Evolutionary conservation across 2,329 filamentous ascomycete species (phyloP).

Genomic region (Clarireedia monteithiana): DNA sequence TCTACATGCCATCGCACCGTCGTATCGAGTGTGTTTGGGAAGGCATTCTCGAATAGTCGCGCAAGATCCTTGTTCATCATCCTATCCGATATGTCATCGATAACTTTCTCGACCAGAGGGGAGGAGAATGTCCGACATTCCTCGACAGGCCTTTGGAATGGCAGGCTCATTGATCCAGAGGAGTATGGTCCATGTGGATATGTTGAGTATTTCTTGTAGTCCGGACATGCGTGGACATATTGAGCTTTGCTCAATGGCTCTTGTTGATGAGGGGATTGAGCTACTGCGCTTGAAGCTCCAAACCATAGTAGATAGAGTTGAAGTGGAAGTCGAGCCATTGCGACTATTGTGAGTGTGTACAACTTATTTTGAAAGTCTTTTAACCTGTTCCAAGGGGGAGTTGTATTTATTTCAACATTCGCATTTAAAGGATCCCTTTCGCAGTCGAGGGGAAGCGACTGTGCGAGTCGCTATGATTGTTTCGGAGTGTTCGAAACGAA

Average conservation of each 20-base stretch:
- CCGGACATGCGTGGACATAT: constrained; percentile 27
- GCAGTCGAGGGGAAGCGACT: too few species aligned
- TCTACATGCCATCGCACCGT: constrained; percentile 64
- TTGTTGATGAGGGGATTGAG: constrained; percentile 8
- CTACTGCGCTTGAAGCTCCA: background rate
- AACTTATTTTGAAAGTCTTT: too few species aligned
- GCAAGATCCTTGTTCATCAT: constrained; percentile 84
- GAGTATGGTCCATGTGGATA: constrained; percentile 63
- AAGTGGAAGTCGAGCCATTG: background rate
- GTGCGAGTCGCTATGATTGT: too few species aligned
- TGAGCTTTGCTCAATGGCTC: background rate
- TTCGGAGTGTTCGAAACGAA: too few species aligned
- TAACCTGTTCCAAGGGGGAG: background rate
- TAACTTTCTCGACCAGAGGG: constrained; percentile 78
- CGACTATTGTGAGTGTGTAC: too few species aligned
- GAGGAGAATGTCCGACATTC: constrained; percentile 88
- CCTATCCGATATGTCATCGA: constrained; percentile 68
- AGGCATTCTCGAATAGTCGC: constrained; percentile 89
- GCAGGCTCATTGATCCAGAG: constrained; percentile 68
- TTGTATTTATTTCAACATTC: too few species aligned
- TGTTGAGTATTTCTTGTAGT: constrained; percentile 29
- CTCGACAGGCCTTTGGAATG: constrained; percentile 75
- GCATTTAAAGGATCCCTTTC: too few species aligned
- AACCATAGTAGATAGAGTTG: constrained; percentile 3
- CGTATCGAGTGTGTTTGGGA: constrained; percentile 71